Evolutionary conservation across 2,329 filamentous ascomycete genomes (phyloP).

Genomic region (Samsoniella hepiali): DNA sequence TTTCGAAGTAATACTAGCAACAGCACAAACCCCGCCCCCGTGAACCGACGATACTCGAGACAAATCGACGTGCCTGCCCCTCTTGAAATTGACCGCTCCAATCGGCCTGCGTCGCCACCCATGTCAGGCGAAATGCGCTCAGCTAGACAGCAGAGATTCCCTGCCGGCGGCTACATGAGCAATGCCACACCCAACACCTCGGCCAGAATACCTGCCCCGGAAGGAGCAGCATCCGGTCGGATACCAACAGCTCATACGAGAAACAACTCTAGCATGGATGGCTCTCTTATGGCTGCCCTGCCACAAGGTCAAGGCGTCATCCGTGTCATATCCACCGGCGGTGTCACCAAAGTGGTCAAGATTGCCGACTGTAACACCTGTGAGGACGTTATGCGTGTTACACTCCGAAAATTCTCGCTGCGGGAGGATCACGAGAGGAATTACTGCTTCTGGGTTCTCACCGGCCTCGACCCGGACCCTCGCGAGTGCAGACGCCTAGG

Average conservation of each 20-base stretch:
- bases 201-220: conserved; percentile 56
- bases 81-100: conserved; percentile 34
- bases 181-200: conserved; percentile 50
- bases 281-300: conserved; percentile 79
- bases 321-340: conserved; percentile 86
- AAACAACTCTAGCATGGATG: conserved; percentile 80
- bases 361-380: conserved; percentile 87
- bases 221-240: conserved; percentile 53
- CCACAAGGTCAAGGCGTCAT: conserved; percentile 86
- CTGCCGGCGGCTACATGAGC: conserved; percentile 45
- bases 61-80: conserved; percentile 51
- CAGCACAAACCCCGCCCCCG: conserved; percentile 32
- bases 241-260: conserved; percentile 65
- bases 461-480: conserved; percentile 79
- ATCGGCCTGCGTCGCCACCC: conserved; percentile 21
- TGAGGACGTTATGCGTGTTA: conserved; percentile 88
- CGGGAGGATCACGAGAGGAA: conserved; percentile 90
- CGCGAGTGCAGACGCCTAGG: conserved; percentile 76
- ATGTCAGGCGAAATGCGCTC: conserved; percentile 54
- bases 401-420: conserved; percentile 80
- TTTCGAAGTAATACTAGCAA: conserved; percentile 43
- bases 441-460: conserved; percentile 94
- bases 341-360: conserved; percentile 89
- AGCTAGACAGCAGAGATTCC: conserved; percentile 54
- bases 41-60: conserved; percentile 62